Conservation (phyloP, 495 filamentous ascomycete genomes). For the Bacidia rubella region DNA sequence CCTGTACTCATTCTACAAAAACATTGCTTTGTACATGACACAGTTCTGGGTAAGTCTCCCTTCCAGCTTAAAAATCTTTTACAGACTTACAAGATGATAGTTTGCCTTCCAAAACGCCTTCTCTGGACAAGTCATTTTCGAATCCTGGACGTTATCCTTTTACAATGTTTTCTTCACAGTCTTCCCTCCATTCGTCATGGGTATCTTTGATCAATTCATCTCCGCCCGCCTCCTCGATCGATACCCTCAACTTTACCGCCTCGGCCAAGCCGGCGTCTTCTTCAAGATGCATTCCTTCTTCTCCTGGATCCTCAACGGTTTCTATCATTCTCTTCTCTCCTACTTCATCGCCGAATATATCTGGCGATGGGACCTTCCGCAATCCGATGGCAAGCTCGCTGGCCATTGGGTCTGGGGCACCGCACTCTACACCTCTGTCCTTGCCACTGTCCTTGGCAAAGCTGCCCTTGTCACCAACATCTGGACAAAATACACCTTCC, state of each 20-base stretch:
- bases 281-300: constrained; percentile 87
- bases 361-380: constrained; percentile 62
- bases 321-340: constrained; percentile 88
- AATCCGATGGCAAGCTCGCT: constrained; percentile 59
- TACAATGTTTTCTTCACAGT: constrained; percentile 99
- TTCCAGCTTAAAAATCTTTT: constrained; percentile 4
- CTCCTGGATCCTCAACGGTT: constrained; percentile 84
- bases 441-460: constrained; percentile 88
- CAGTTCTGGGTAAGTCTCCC: constrained; percentile 80
- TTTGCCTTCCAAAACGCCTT: constrained; percentile 98
- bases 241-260: constrained; percentile 90
- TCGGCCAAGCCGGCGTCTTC: constrained; percentile 83
- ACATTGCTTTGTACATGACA: constrained; percentile 96
- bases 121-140: constrained; percentile 95
- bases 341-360: constrained; percentile 76
- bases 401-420: constrained; percentile 98
- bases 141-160: constrained; percentile 97
- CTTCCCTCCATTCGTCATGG: constrained; percentile 84
- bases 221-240: constrained; percentile 91
- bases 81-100: constrained; percentile 40
- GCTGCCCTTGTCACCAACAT: constrained; percentile 89
- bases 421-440: constrained; percentile 75
- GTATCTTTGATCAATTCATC: constrained; percentile 97
- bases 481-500: constrained; percentile 97
- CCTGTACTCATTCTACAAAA: constrained; percentile 98